Conservation (phyloP, 2,329 filamentous ascomycete genomes). For the Colletotrichum camelliae region DNA sequence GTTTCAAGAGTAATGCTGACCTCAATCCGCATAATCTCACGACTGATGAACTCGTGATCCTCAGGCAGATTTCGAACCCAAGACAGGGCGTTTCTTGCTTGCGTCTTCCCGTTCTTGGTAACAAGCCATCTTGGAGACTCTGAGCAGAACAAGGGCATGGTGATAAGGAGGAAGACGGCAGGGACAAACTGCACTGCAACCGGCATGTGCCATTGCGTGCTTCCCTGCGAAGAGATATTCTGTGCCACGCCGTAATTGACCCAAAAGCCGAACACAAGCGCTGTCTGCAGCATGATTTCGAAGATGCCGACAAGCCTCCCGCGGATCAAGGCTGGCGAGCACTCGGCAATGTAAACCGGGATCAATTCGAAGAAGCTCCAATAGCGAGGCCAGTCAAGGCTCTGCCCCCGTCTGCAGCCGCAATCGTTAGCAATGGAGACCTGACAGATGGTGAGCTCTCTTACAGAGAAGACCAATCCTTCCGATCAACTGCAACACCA, state of each 20-base stretch:
- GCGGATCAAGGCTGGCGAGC: not conserved
- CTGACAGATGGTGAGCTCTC: rapidly evolving
- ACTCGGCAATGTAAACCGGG: not conserved
- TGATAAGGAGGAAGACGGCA: not conserved
- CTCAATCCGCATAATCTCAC: not conserved
- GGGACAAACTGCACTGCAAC: not conserved
- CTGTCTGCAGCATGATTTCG: not conserved
- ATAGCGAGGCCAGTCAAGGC: not conserved
- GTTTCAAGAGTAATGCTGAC: not conserved
- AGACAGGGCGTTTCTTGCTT: not conserved
- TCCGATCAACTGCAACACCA: not conserved
- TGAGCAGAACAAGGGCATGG: not conserved
- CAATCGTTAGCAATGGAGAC: not conserved
- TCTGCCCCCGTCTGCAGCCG: not conserved
- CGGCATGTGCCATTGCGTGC: not conserved
- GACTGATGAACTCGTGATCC: not conserved
- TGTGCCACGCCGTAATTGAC: not conserved
- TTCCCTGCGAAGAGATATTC: not conserved
- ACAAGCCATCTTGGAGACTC: not conserved
- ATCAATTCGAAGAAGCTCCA: not conserved
- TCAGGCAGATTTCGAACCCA: not conserved
- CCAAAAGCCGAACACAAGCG: not conserved
- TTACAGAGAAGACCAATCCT: not conserved
- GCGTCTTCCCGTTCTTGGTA: not conserved
- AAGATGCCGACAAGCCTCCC: not conserved